Base-by-base conservation (phyloP, 164 flowering plant species). In the Dillenia turbinata region DNA sequence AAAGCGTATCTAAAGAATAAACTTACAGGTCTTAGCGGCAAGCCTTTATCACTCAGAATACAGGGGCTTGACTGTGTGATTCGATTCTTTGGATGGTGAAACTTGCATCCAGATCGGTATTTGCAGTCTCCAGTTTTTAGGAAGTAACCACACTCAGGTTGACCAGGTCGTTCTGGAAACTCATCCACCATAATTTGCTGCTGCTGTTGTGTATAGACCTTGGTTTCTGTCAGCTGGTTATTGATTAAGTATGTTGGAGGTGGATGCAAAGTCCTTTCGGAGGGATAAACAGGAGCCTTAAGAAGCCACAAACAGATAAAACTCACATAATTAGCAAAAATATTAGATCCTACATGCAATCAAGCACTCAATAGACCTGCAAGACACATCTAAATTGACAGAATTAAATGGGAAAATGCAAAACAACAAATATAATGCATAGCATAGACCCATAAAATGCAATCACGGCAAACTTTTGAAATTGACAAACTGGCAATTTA, bases 21-120 rank as follows among this genome's bases (percentile, higher is more conserved):
- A 80, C 92, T 85, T 78, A 93, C 98, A 57, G 98, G 96, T 81
- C 98, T 84, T 15, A 89, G 57, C 8, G 98, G 97, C 64, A 93
- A 76, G 73, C 97, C 98, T 68, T 84, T 74, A 69, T 88, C 89
- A 57, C 81, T 88, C 56, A 90, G 79, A 58, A 68, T 33, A 49
- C 71, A 80, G 1, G 78, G 56, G 33, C 75, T 65, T 48, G 79
- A 46, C 60, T 75, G 77, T 45, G 78, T 19, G 15, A 22, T 44
- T 54, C 77, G 75, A 60, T 59, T 75, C 77, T 85, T 93, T 10
- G 98, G 98, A 75, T 93, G 98, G 71, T 93, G 85, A 78, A 67
- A 93, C 72, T 78, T 84, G 80, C 98, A 93, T n/a, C 73, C 73
- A 54, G 85, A 83, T 75, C 71, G 80, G 72, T 71, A 90, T 81